Percentiles rank a stretch among this genome's conserved stretches.
Evolutionary conservation across 1,284 basidiomycete species (phyloP).

Genomic region (Pterulicium gracile): DNA sequence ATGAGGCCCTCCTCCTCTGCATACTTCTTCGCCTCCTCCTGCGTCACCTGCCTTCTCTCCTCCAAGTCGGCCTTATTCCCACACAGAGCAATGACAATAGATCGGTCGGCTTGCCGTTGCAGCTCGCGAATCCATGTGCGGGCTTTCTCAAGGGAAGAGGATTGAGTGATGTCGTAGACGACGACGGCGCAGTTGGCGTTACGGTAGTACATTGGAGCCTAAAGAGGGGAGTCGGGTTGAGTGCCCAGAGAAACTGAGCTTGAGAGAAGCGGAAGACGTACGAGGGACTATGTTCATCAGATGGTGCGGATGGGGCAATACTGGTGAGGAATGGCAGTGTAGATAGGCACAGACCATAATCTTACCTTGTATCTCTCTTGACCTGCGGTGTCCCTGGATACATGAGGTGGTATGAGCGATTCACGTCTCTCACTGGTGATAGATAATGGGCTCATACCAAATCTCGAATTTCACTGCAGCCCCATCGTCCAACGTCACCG

Average conservation of each 20-base stretch:
- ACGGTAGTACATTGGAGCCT: conserved; percentile 92
- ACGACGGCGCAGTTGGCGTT: conserved; percentile 85
- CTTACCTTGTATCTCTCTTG: conserved; percentile 87
- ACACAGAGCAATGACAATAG: conserved; percentile 91
- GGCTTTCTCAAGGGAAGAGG: conserved; percentile 87
- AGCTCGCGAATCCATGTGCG: conserved; percentile 95
- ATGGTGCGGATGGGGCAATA: conserved; percentile 10
- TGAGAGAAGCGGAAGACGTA: conserved; percentile 22
- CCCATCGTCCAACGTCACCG: conserved; percentile 81
- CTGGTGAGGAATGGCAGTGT: conserved; percentile 8
- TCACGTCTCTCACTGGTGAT: not conserved
- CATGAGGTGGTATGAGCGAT: conserved; percentile 7
- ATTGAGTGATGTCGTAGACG: conserved; percentile 83
- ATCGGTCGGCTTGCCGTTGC: conserved; percentile 94
- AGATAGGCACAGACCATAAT: conserved; percentile 21
- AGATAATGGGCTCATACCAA: conserved; percentile 41
- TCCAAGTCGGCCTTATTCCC: conserved; percentile 92
- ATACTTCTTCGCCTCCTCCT: conserved; percentile 86
- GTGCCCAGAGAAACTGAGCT: conserved; percentile 6
- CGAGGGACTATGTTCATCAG: conserved; percentile 38
- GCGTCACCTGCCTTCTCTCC: conserved; percentile 62
- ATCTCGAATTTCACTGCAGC: conserved; percentile 97
- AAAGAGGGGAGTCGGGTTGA: conserved; percentile 10
- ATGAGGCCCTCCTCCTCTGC: conserved; percentile 92
- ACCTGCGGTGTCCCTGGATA: conserved; percentile 77